A percentile compares a stretch with the other conserved stretches of the same genome.
Evolutionary conservation across 345 rosid species (phyloP).

Genomic region (Salix arbutifolia): DNA sequence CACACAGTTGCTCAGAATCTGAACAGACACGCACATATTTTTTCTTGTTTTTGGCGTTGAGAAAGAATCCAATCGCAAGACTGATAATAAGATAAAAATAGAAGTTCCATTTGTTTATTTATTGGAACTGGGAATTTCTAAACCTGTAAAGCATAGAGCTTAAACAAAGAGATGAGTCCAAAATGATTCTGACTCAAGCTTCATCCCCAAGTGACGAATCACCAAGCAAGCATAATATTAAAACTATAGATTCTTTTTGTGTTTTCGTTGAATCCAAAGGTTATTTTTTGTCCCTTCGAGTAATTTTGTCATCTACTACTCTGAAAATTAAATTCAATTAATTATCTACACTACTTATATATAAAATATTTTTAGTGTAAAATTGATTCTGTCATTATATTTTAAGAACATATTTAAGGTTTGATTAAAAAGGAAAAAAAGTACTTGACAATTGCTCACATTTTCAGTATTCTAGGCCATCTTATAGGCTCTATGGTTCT

Average conservation of each 20-base stretch:
- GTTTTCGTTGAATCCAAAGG: neutral
- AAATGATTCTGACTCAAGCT: slow-evolving; percentile 12
- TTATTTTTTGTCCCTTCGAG: neutral
- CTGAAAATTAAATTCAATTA: neutral
- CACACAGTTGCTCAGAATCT: slow-evolving; percentile 4
- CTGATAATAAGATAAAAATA: slow-evolving; percentile 48
- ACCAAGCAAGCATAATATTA: neutral
- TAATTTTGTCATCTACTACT: neutral
- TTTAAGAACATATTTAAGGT: no score
- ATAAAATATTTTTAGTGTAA: no score
- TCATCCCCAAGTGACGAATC: neutral
- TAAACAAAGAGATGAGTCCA: slow-evolving; percentile 27
- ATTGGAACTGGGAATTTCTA: slow-evolving; percentile 22
- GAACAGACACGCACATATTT: neutral
- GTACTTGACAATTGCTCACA: neutral
- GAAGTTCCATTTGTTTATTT: slow-evolving; percentile 52
- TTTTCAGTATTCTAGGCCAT: neutral
- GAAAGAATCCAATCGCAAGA: slow-evolving; percentile 21
- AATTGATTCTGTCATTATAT: no score
- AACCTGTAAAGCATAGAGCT: slow-evolving; percentile 4
- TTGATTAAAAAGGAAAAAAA: no score
- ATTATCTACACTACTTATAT: neutral
- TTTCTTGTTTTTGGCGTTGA: slow-evolving; percentile 14
- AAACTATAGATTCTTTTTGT: slow-evolving; percentile 10
- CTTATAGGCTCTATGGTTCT: neutral